Percentiles rank a stretch among this genome's conserved stretches.
These are phyloP conservation scores for Vaccinium darrowii DNA, from an alignment of 148 eudicot species.

Conservation along the genomic window DNA sequence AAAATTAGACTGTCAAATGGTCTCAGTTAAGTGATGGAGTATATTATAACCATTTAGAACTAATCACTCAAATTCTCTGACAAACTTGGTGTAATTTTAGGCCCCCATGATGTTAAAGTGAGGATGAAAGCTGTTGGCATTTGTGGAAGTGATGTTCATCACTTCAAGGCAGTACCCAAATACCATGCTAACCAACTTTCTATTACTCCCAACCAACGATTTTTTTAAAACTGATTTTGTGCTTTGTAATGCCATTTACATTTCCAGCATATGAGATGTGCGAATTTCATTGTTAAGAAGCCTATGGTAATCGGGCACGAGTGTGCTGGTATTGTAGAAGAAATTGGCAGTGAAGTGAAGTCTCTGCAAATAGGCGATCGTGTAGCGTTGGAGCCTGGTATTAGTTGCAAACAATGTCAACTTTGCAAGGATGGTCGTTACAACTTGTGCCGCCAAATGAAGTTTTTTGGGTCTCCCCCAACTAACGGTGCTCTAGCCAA, in stretches of 20 bases:
- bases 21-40: background rate
- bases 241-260: background rate
- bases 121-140: slow-evolving; percentile 86
- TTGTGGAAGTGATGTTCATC: slow-evolving; percentile 91
- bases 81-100: slow-evolving; percentile 21
- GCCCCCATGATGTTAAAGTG: slow-evolving; percentile 76
- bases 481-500: slow-evolving; percentile 63
- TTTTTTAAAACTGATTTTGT: background rate
- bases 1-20: background rate
- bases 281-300: slow-evolving; percentile 55
- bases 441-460: slow-evolving; percentile 67
- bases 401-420: slow-evolving; percentile 54
- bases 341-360: slow-evolving; percentile 60
- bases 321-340: slow-evolving; percentile 65
- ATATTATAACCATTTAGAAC: background rate
- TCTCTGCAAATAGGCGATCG: slow-evolving; percentile 46
- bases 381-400: slow-evolving; percentile 73
- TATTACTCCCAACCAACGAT: background rate
- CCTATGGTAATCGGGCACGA: slow-evolving; percentile 86
- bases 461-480: slow-evolving; percentile 70
- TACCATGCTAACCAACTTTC: background rate
- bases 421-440: slow-evolving; percentile 65
- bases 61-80: background rate
- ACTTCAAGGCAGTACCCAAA: slow-evolving; percentile 53
- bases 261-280: slow-evolving; percentile 32